Conservation (phyloP, 495 filamentous ascomycete genomes). For the Penicillium argentinense region DNA sequence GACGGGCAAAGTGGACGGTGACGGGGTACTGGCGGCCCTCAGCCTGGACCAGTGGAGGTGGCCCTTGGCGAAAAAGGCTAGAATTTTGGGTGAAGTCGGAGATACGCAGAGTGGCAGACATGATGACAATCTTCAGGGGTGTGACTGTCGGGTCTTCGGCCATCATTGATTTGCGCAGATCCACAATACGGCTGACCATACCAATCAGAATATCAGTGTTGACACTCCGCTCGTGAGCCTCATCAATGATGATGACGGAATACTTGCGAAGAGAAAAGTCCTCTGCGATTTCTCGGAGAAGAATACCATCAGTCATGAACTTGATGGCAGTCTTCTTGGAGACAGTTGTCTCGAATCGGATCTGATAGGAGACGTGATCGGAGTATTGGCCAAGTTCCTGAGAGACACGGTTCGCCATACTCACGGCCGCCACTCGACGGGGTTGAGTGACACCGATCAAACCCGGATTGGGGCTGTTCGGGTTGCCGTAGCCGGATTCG, state of each 20-base stretch:
- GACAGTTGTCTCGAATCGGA: constrained; percentile 86
- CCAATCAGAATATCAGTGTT: constrained; percentile 98
- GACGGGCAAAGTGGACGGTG: constrained; percentile 81
- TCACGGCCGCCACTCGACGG: constrained; percentile 86
- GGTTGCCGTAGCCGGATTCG: constrained; percentile 88
- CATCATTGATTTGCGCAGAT: constrained; percentile 65
- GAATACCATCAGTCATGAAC: constrained; percentile 98
- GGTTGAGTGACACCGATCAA: constrained; percentile 96
- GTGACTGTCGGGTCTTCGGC: constrained; percentile 61
- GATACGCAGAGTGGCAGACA: constrained; percentile 92
- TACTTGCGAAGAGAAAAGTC: constrained; percentile 93
- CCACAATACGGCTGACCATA: constrained; percentile 90
- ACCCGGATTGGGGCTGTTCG: constrained; percentile 73
- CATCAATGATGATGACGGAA: constrained; percentile 90
- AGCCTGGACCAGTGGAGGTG: constrained; percentile 82
- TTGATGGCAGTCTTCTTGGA: constrained; percentile 88
- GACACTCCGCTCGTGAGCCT: constrained; percentile 95
- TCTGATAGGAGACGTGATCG: constrained; percentile 84
- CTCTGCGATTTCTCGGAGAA: constrained; percentile 85
- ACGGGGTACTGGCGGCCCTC: constrained; percentile 95
- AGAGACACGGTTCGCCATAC: constrained; percentile 89
- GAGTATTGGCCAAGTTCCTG: constrained; percentile 73
- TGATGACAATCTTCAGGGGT: constrained; percentile 92
- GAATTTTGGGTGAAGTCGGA: constrained; percentile 87
- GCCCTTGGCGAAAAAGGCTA: constrained; percentile 68